Evolutionary conservation across 805 yeast genomes (phyloP), one percentile per base, ranked within the genome.

Genomic region (Hanseniaspora occidentalis): DNA sequence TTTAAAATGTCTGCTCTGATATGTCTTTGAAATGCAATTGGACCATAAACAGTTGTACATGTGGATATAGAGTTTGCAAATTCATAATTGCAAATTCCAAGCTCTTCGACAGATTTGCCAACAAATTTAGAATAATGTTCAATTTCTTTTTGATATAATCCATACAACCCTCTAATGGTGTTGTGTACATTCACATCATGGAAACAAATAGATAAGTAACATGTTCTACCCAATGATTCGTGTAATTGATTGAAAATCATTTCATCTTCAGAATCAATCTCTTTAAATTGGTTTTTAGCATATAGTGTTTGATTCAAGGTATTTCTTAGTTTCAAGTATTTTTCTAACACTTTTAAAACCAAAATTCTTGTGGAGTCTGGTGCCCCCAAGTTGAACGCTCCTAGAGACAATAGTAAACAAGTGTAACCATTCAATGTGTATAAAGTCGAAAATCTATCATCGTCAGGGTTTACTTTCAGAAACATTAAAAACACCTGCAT

Each of bases 11-110:
- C 62, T 34, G 61, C 70, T 52, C 82, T 67, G 39, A 81, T 58
- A 43, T 75, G 71, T 52, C 81, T 80, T 51, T 82, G 86, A 26
- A 81, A 66, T 0, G 94, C 86, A 22, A 79, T 77, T 17, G 77
- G 68, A 22, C 92, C 88, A 1, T 79, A 71, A 1, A 77, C 70
- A 18, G 62, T 60, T 18, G 66, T 71, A 45, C 79, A 86, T 6
- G 70, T 57, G 2, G 71, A 58, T 36, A 83, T 61, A 3, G 66
- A 62, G 8, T 48, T 46, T 33, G 67, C 67, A 19, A 75, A 62
- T 0, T 56, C 62, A 4, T 53, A 38, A 42, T 71, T 69, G 11
- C 47, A 47, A 17, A 52, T 38, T 35, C 50, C 46, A 3, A 29
- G 46, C 24, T 48, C 49, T 17, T 54, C 57, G 0, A 47, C 3